Percentiles rank a stretch among this genome's conserved stretches.
Evolutionary conservation across 345 rosid species (phyloP).

Genomic region (Eucalyptus microcorys): DNA sequence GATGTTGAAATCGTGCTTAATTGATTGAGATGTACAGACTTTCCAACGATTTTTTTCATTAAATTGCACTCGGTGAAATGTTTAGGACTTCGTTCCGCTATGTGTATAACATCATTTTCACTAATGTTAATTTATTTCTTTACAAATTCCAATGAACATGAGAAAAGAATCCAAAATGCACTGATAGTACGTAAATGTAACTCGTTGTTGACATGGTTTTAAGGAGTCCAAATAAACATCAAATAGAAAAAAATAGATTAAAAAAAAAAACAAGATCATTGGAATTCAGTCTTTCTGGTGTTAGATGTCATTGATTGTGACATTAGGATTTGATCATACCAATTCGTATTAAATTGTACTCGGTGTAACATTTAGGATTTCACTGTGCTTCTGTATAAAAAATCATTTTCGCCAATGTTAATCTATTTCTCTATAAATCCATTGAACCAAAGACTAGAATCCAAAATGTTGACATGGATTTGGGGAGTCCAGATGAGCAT

Average conservation of each 20-base stretch:
- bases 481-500: background rate
- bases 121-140: background rate
- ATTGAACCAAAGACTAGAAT: background rate
- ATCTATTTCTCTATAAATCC: background rate
- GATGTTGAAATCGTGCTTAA: background rate
- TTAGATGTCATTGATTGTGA: background rate
- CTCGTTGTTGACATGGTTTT: background rate
- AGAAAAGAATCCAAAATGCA: background rate
- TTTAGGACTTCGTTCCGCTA: background rate
- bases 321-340: fast-evolving
- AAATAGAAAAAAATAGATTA: background rate
- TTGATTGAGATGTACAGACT: background rate
- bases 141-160: background rate
- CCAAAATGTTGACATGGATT: background rate
- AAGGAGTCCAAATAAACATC: background rate
- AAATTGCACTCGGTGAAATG: background rate
- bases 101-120: background rate
- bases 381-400: background rate
- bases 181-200: no score
- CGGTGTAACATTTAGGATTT: background rate
- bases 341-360: background rate
- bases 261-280: background rate
- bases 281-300: background rate
- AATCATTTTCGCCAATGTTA: background rate
- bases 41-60: background rate